Conservation (phyloP, 129 eudicot genomes). For the Flaveria bidentis region DNA sequence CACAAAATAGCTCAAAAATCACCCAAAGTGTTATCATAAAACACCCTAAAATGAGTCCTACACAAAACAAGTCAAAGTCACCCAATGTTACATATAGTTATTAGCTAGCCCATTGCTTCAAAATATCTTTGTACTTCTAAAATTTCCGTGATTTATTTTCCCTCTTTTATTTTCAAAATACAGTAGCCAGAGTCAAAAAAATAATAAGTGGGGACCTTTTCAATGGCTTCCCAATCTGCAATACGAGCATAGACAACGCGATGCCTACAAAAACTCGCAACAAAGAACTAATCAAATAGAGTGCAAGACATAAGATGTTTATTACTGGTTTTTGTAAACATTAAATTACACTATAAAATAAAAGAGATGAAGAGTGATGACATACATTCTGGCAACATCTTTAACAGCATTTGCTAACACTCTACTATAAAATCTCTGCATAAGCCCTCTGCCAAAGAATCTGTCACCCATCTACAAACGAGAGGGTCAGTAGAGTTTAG, state of each 20-base stretch:
- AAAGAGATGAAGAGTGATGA: conserved; percentile 28
- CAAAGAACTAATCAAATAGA: conserved; percentile 2
- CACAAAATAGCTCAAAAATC: not conserved
- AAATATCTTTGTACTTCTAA: not conserved
- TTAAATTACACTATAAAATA: not conserved
- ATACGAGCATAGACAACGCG: conserved; percentile 60
- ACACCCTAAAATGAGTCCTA: too few relatives aligned
- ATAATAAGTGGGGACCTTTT: conserved; percentile 45
- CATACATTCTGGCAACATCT: conserved; percentile 71
- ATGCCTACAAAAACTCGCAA: conserved; percentile 48
- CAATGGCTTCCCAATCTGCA: conserved; percentile 81
- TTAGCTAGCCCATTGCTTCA: not conserved
- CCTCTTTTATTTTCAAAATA: not conserved
- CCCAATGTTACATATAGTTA: not conserved
- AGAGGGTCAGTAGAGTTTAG: not conserved
- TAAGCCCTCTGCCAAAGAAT: conserved; percentile 63
- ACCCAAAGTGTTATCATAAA: not conserved
- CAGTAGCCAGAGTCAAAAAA: not conserved
- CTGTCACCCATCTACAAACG: conserved; percentile 72
- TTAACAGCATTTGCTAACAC: conserved; percentile 62
- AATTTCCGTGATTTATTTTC: not conserved
- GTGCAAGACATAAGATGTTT: not conserved
- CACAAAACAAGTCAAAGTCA: too few relatives aligned
- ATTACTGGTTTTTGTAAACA: not conserved
- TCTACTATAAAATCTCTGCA: conserved; percentile 70